These are phyloP conservation scores for Chaetomiaceae sp. DNA, from an alignment of 2,329 filamentous ascomycete genomes.

Conservation along the genomic window DNA sequence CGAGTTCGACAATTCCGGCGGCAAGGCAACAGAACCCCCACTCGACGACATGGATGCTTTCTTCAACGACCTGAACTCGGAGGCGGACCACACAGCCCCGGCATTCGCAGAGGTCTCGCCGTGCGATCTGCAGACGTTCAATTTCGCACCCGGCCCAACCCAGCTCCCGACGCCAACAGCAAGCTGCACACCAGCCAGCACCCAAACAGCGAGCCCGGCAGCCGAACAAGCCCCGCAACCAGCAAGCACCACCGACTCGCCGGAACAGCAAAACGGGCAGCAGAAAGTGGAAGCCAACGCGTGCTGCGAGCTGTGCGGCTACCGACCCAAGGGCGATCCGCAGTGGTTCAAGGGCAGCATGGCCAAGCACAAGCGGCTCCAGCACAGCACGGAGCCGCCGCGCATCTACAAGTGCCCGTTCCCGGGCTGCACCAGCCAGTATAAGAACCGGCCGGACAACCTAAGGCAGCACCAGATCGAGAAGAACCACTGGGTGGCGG, in stretches of 20 bases:
- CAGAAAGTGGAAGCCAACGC: constrained; percentile 38
- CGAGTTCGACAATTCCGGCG: constrained; percentile 18
- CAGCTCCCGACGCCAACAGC: constrained; percentile 11
- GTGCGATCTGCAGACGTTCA: not conserved
- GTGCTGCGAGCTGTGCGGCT: constrained; percentile 49
- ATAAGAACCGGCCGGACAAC: constrained; percentile 53
- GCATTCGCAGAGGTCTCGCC: not conserved
- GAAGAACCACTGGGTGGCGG: constrained; percentile 50
- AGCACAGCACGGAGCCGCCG: constrained; percentile 46
- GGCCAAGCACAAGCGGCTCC: constrained; percentile 53
- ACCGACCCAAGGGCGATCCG: constrained; percentile 52
- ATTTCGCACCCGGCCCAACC: not conserved
- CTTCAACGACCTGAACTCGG: constrained; percentile 15
- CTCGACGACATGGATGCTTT: constrained; percentile 22
- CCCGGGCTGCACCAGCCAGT: constrained; percentile 50
- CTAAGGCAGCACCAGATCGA: constrained; percentile 52
- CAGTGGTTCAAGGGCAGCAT: constrained; percentile 55
- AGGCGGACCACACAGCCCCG: not conserved
- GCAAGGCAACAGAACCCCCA: not conserved
- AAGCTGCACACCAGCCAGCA: constrained; percentile 6
- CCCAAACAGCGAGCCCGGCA: constrained; percentile 2
- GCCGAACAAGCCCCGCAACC: constrained; percentile 7
- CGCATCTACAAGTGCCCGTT: constrained; percentile 50
- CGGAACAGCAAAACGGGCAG: not conserved
- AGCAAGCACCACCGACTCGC: not conserved